Evolutionary conservation across 2,329 filamentous ascomycete genomes (phyloP).

Genomic region (Diaporthe amygdali): DNA sequence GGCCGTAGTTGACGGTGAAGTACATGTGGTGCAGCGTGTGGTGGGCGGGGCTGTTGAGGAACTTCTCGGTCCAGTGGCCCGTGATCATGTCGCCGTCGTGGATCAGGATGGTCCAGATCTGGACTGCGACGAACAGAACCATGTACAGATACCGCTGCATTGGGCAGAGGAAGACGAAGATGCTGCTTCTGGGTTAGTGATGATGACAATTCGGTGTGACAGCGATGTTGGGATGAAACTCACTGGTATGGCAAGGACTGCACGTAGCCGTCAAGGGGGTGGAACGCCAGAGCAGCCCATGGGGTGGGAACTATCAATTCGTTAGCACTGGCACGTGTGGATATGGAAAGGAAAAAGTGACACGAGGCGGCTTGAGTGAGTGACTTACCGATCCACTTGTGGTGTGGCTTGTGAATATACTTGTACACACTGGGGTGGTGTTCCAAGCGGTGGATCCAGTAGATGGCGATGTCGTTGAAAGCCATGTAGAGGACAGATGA

Average conservation of each 20-base stretch:
- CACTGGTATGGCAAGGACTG: slow-evolving; percentile 54
- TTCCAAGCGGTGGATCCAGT: slow-evolving; percentile 53
- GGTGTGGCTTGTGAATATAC: slow-evolving; percentile 53
- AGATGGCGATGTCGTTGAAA: slow-evolving; percentile 52
- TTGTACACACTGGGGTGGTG: slow-evolving; percentile 53
- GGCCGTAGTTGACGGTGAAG: slow-evolving; percentile 55
- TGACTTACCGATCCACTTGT: slow-evolving; percentile 52
- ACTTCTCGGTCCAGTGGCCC: slow-evolving; percentile 51
- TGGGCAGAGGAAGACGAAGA: slow-evolving; percentile 50
- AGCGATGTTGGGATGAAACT: slow-evolving; percentile 23
- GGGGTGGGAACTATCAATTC: slow-evolving; percentile 45
- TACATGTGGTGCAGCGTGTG: slow-evolving; percentile 56
- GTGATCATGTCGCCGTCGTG: slow-evolving; percentile 56
- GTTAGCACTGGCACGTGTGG: not conserved
- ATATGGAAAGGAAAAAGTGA: not conserved
- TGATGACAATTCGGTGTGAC: too few species aligned
- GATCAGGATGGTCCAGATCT: slow-evolving; percentile 55
- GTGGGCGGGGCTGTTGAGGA: slow-evolving; percentile 53
- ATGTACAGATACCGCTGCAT: slow-evolving; percentile 52
- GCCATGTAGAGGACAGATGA: slow-evolving; percentile 48
- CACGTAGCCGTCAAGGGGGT: slow-evolving; percentile 51
- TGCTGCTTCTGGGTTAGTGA: slow-evolving; percentile 32
- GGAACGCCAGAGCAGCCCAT: slow-evolving; percentile 53
- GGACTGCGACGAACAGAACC: slow-evolving; percentile 48
- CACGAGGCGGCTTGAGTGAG: not conserved